A percentile compares a stretch with the other conserved stretches of the same genome.
These are phyloP conservation scores for Tuctoria greenei DNA, from an alignment of 176 grass and related monocot species.

Conservation along the genomic window DNA sequence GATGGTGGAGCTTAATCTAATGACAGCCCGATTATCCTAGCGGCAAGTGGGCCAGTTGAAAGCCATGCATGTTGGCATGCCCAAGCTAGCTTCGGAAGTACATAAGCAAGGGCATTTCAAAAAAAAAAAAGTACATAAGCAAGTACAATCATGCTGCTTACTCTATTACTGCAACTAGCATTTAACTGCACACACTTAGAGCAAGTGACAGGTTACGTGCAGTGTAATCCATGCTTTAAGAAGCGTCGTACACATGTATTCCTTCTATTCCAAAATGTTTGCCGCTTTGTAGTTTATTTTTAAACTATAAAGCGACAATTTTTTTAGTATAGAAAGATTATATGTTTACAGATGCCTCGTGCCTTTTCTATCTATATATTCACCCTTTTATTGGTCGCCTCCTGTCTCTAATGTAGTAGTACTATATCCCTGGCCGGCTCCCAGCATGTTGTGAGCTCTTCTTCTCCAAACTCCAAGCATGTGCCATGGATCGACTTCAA, in stretches of 20 bases:
- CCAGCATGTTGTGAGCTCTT: neutral
- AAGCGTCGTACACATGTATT: constrained; percentile 35
- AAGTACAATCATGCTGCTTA: constrained; percentile 41
- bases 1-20: constrained; percentile 30
- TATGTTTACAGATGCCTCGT: constrained; percentile 1
- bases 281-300: too few species aligned
- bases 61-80: constrained; percentile 10
- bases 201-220: constrained; percentile 32
- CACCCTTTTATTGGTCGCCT: neutral
- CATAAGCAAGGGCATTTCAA: constrained; percentile 14
- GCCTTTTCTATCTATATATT: neutral
- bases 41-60: constrained; percentile 35
- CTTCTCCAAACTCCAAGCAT: neutral
- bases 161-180: neutral
- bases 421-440: neutral
- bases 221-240: constrained; percentile 11
- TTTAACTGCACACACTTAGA: neutral
- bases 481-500: constrained; percentile 21
- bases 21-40: neutral
- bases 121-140: neutral
- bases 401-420: neutral
- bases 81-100: neutral
- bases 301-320: too few species aligned
- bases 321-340: too few species aligned
- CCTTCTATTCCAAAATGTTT: too few species aligned